Conservation (phyloP, 257 asterid species). For the Thymus mandschuricus region DNA sequence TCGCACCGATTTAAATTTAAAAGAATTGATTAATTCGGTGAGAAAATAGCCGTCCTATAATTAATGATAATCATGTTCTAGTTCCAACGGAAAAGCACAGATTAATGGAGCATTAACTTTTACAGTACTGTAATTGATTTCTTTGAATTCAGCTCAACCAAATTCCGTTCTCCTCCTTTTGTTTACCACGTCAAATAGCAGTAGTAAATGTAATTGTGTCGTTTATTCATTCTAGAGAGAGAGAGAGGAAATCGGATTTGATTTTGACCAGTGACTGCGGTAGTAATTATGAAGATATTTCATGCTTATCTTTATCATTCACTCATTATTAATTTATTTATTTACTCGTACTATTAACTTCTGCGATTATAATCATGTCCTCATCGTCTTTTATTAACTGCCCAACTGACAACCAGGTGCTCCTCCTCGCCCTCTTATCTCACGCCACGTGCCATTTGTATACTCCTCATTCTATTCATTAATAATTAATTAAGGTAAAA, state of each 20-base stretch:
- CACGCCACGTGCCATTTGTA: constrained; percentile 10
- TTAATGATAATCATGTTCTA: too few relatives aligned
- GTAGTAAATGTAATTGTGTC: constrained; percentile 7
- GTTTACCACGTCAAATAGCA: not conserved
- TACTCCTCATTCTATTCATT: not conserved
- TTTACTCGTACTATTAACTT: too few relatives aligned
- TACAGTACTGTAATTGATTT: not conserved
- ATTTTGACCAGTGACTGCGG: constrained; percentile 41
- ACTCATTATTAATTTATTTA: constrained; percentile 34
- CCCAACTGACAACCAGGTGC: constrained; percentile 30
- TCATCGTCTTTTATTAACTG: constrained; percentile 24
- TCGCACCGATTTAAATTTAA: too few relatives aligned
- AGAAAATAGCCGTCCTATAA: too few relatives aligned
- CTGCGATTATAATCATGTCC: not conserved
- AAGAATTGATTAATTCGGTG: too few relatives aligned
- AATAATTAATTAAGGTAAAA: too few relatives aligned
- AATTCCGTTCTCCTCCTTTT: not conserved
- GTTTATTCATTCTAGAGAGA: constrained; percentile 16
- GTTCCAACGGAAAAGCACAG: not conserved
- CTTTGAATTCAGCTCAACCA: constrained; percentile 22
- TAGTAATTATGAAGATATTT: constrained; percentile 36
- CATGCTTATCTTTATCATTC: constrained; percentile 30
- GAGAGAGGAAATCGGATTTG: constrained; percentile 39
- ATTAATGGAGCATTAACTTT: not conserved
- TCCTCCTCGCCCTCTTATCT: not conserved